phyloP scores from a whole-genome alignment of 495 filamentous ascomycete genomes.

The Penicillium argentinense region DNA sequence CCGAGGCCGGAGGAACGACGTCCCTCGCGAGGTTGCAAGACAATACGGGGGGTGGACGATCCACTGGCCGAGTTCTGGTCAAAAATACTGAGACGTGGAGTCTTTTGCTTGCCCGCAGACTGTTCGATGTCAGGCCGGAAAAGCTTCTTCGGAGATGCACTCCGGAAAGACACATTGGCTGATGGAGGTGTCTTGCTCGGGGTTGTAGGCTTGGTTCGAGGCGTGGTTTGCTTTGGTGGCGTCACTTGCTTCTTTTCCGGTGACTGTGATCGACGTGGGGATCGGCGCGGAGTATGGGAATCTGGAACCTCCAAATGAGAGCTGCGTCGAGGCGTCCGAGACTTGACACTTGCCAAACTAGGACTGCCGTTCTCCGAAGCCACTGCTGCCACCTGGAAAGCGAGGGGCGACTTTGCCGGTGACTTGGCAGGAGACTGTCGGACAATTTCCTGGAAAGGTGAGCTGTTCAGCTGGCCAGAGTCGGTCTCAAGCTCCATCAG shows the following conservation, averaged over 20 bases:
- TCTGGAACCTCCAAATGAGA: conserved; percentile 37
- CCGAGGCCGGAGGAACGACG: conserved; percentile 72
- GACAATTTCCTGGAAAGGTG: conserved; percentile 50
- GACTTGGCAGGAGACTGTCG: conserved; percentile 29
- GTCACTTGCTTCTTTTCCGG: conserved; percentile 49
- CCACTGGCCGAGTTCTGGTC: conserved; percentile 58
- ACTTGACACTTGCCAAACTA: conserved; percentile 53
- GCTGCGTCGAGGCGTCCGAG: conserved; percentile 55
- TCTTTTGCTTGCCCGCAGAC: conserved; percentile 35
- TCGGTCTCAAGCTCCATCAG: conserved; percentile 61
- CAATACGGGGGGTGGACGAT: conserved; percentile 58
- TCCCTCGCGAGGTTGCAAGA: conserved; percentile 62
- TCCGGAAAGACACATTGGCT: conserved; percentile 43
- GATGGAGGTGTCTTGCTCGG: conserved; percentile 54
- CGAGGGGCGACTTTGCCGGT: conserved; percentile 19
- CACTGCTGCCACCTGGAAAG: conserved; percentile 40
- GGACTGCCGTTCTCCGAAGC: conserved; percentile 63
- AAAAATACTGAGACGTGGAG: conserved; percentile 53
- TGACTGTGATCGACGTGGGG: conserved; percentile 31
- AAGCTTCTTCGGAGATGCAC: conserved; percentile 55
- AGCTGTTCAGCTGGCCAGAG: conserved; percentile 51
- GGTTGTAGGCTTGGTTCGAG: conserved; percentile 49
- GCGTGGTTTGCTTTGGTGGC: conserved; percentile 51
- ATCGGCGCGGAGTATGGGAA: conserved; percentile 7
- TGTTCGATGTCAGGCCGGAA: conserved; percentile 49